Percentiles rank a stretch among this genome's conserved stretches.
phyloP scores from a whole-genome alignment of 805 yeast genomes.

The Limtongia smithiae region DNA sequence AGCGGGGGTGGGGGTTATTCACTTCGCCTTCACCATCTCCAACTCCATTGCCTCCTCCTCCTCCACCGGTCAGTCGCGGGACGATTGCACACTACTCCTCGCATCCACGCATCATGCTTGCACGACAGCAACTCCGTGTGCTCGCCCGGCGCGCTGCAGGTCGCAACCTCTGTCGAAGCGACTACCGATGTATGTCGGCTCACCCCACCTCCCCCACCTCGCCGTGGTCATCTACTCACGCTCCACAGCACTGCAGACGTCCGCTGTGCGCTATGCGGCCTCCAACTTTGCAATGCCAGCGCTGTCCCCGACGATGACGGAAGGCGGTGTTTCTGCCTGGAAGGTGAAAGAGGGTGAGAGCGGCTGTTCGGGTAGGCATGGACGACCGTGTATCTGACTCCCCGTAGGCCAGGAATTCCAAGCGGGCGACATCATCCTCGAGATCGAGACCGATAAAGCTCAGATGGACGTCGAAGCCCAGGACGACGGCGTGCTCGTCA shows the following conservation, averaged over 20 bases:
- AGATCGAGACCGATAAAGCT: slow-evolving; percentile 96
- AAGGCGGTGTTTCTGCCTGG: slow-evolving; percentile 91
- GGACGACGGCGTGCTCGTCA: slow-evolving; percentile 88
- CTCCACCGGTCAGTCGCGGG: too few species aligned
- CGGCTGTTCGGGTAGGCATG: background rate
- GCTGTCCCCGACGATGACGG: slow-evolving; percentile 98
- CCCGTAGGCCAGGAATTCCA: slow-evolving; percentile 60
- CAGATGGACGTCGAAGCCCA: slow-evolving; percentile 96
- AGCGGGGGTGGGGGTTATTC: too few species aligned
- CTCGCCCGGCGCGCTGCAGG: too few species aligned
- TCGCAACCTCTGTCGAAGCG: too few species aligned
- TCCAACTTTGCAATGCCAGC: slow-evolving; percentile 84
- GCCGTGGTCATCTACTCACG: too few species aligned
- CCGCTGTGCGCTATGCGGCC: slow-evolving; percentile 27
- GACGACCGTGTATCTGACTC: background rate
- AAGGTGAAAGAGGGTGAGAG: slow-evolving; percentile 63
- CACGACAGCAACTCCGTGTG: too few species aligned
- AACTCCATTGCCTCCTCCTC: too few species aligned
- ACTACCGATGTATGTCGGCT: too few species aligned
- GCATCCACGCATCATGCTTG: too few species aligned
- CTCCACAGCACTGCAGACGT: slow-evolving; percentile 4
- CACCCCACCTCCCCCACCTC: too few species aligned
- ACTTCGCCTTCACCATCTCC: too few species aligned
- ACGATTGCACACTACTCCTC: too few species aligned
- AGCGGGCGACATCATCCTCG: slow-evolving; percentile 94